Evolutionary conservation across 345 rosid genomes (phyloP).

Genomic region (Viola odorata): DNA sequence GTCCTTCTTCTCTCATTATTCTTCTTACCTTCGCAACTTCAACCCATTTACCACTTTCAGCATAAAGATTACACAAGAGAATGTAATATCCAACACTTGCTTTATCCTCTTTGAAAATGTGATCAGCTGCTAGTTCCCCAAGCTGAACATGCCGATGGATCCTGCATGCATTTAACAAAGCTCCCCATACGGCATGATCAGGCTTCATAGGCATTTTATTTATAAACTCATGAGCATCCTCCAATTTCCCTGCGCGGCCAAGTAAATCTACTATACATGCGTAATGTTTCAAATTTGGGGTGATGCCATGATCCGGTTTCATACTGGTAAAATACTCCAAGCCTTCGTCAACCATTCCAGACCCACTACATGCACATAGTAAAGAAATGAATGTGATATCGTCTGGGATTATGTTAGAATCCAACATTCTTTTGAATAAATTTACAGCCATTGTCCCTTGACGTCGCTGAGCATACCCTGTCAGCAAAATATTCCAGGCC

Average conservation of each 20-base stretch:
- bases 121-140: conserved; percentile 29
- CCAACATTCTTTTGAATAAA: conserved; percentile 16
- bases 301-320: conserved; percentile 6
- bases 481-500: conserved; percentile 30
- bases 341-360: conserved; percentile 26
- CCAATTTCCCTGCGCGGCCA: conserved; percentile 20
- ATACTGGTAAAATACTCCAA: conserved; percentile 22
- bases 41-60: conserved; percentile 31
- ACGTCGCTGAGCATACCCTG: conserved; percentile 24
- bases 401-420: conserved; percentile 18
- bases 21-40: conserved; percentile 22
- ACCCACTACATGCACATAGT: conserved; percentile 24
- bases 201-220: conserved; percentile 28
- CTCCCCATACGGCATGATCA: conserved; percentile 32
- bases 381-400: conserved; percentile 22
- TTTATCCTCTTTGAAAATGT: conserved; percentile 21
- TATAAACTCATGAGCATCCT: conserved; percentile 23
- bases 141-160: conserved; percentile 22
- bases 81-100: conserved; percentile 21
- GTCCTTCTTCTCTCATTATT: conserved; percentile 29
- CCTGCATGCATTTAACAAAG: conserved; percentile 31
- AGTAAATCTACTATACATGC: conserved; percentile 31
- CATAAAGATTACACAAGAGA: conserved; percentile 28
- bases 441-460: conserved; percentile 14
- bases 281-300: conserved; percentile 29